Percentiles rank a stretch among this genome's conserved stretches.
Conservation (phyloP, 305 asterid species). For the Fraxinus floribunda region DNA sequence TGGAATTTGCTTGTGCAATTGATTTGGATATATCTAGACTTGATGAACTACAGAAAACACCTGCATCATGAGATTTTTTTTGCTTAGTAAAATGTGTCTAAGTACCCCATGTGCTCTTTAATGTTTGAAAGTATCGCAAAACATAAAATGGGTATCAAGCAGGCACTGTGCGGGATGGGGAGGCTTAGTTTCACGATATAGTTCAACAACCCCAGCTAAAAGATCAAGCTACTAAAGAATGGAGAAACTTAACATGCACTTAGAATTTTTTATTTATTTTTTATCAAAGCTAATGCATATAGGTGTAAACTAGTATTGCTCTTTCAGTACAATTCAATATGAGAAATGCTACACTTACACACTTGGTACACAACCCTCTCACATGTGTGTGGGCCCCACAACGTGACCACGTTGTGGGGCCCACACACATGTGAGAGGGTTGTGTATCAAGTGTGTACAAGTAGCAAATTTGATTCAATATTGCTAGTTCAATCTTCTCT, state of each 20-base stretch:
- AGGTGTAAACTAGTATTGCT: background rate
- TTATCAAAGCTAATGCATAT: background rate
- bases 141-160: background rate
- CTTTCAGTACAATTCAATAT: background rate
- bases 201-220: background rate
- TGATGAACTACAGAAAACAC: background rate
- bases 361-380: no score
- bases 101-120: background rate
- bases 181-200: background rate
- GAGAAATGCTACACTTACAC: no score
- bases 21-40: background rate
- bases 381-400: no score
- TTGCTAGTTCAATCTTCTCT: background rate
- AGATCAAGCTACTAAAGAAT: background rate
- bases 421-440: no score
- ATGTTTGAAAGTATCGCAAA: background rate
- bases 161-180: background rate
- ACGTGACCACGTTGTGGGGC: no score
- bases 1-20: background rate
- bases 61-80: background rate
- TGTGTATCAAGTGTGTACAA: no score
- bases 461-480: background rate
- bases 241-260: background rate
- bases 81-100: background rate
- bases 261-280: no score